Evolutionary conservation across 805 yeast genomes (phyloP).

Genomic region (Candida gorgasii): DNA sequence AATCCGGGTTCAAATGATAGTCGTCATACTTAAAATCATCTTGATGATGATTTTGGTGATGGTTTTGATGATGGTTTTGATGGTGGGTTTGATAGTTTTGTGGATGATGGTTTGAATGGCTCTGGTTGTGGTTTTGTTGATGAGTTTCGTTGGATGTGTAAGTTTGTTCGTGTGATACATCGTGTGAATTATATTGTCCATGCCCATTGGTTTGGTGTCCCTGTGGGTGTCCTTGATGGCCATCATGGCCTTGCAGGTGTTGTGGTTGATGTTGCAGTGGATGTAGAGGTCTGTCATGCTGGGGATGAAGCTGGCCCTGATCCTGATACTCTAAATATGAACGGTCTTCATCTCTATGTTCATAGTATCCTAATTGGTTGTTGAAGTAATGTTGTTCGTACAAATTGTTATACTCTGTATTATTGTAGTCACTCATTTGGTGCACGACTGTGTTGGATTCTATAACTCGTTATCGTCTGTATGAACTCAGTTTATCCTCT

Average conservation of each 20-base stretch:
- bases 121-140: too few relatives aligned
- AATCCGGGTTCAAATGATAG: constrained; percentile 1
- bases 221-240: too few relatives aligned
- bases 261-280: neutral
- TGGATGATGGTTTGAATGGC: too few relatives aligned
- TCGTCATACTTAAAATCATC: constrained; percentile 4
- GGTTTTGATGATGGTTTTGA: neutral
- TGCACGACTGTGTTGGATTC: too few relatives aligned
- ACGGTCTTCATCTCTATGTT: neutral
- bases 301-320: too few relatives aligned
- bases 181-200: too few relatives aligned
- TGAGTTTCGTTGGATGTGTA: too few relatives aligned
- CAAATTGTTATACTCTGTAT: constrained; percentile 12
- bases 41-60: constrained; percentile 3
- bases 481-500: neutral
- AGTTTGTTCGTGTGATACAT: too few relatives aligned
- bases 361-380: constrained; percentile 4
- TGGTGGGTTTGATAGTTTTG: neutral
- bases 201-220: too few relatives aligned
- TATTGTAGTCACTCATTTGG: constrained; percentile 9
- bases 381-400: constrained; percentile 15
- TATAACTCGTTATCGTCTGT: too few relatives aligned
- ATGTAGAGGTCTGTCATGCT: neutral
- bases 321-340: neutral
- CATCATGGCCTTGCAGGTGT: too few relatives aligned